Evolutionary conservation across 1,284 basidiomycete species (phyloP).

Genomic region (Xerocomus amazonicus): DNA sequence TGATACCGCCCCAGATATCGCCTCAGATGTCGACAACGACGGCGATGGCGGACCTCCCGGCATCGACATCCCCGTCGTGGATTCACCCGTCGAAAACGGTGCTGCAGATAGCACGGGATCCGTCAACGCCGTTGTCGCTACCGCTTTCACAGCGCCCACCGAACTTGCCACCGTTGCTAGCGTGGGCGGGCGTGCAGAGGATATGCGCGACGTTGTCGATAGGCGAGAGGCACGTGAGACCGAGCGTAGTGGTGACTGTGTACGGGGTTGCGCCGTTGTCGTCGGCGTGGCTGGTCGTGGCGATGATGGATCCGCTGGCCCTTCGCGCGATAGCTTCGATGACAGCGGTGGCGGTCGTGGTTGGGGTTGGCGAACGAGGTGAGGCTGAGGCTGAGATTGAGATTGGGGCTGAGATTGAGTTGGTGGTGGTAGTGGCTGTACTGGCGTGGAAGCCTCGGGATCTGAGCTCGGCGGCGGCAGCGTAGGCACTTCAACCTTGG

Average conservation of each 20-base stretch:
- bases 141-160: constrained; percentile 48
- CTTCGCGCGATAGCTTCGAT: constrained; percentile 35
- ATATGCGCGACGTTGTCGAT: constrained; percentile 62
- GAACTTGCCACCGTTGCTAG: constrained; percentile 46
- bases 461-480: not conserved
- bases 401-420: not conserved
- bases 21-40: constrained; percentile 42
- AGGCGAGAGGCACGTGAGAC: constrained; percentile 64
- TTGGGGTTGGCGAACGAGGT: not conserved
- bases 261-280: constrained; percentile 27
- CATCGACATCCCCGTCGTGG: constrained; percentile 26
- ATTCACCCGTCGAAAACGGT: constrained; percentile 40
- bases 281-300: constrained; percentile 31
- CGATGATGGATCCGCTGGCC: constrained; percentile 12
- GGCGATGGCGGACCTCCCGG: constrained; percentile 49
- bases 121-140: constrained; percentile 64
- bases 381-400: not conserved
- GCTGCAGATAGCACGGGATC: constrained; percentile 44
- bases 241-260: constrained; percentile 57
- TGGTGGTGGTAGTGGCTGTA: not conserved
- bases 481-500: constrained; percentile 14
- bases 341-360: constrained; percentile 21
- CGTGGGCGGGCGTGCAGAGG: constrained; percentile 52
- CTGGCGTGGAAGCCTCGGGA: not conserved
- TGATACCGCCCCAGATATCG: not conserved